Evolutionary conservation across 176 grass and related monocot genomes (phyloP).

Genomic region (Typha latifolia): DNA sequence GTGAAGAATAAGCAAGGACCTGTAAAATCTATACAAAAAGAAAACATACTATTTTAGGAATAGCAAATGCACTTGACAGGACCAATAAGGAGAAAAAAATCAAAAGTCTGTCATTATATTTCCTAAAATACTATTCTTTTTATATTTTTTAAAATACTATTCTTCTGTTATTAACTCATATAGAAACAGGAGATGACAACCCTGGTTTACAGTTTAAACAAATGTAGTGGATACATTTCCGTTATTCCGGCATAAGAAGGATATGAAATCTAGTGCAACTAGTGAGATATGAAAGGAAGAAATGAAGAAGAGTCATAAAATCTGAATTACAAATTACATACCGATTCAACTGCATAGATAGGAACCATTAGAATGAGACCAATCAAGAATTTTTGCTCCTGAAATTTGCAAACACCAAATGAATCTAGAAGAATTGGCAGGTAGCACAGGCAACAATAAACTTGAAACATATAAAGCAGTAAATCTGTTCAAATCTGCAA

Average conservation of each 20-base stretch:
- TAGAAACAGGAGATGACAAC: too few relatives aligned
- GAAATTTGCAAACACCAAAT: conserved; percentile 26
- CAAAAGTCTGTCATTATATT: too few relatives aligned
- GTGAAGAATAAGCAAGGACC: too few relatives aligned
- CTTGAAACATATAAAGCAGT: conserved; percentile 4
- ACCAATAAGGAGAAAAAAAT: too few relatives aligned
- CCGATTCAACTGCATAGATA: conserved; percentile 91
- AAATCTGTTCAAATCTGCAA: neutral
- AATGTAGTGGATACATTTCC: conserved; percentile 12
- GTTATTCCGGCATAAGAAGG: conserved; percentile 6
- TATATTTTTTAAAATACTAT: too few relatives aligned
- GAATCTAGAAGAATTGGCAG: conserved; percentile 12
- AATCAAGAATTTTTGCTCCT: conserved; percentile 97
- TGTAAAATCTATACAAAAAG: too few relatives aligned
- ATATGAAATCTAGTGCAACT: neutral
- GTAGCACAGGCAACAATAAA: neutral
- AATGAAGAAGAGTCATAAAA: neutral
- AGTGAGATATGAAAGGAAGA: neutral
- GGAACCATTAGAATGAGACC: conserved; percentile 99
- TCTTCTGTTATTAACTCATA: too few relatives aligned
- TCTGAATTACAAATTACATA: conserved; percentile 28
- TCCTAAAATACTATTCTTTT: too few relatives aligned
- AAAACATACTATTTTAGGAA: too few relatives aligned
- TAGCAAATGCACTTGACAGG: too few relatives aligned
- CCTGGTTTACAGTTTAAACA: neutral